These are phyloP conservation scores for Dioscorea dumetorum DNA, from an alignment of 106 monocot species.

Conservation along the genomic window DNA sequence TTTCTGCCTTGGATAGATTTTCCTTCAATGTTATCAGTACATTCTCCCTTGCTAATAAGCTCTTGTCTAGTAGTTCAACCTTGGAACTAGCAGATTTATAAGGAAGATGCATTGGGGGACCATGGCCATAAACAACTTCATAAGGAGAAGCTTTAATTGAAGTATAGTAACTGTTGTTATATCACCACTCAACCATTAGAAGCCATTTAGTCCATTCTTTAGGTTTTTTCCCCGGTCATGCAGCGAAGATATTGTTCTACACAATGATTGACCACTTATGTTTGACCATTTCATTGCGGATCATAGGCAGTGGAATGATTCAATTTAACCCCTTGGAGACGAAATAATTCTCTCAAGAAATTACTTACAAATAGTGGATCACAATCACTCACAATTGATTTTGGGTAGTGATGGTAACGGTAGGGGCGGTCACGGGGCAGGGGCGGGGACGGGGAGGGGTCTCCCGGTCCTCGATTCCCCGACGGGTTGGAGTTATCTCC, in stretches of 20 bases:
- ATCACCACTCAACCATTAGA: constrained; percentile 1
- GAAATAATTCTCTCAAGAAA: constrained; percentile 11
- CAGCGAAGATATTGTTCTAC: constrained; percentile 3
- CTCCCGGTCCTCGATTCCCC: too few species aligned
- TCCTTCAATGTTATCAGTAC: neutral
- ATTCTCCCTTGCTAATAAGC: neutral
- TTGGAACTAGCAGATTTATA: neutral
- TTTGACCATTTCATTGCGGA: constrained; percentile 10
- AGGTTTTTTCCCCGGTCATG: neutral
- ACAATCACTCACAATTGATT: neutral
- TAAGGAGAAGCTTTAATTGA: neutral
- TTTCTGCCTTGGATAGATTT: neutral
- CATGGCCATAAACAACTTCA: constrained; percentile 1
- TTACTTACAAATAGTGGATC: neutral
- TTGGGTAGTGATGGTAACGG: constrained; percentile 4
- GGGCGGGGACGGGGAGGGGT: too few species aligned
- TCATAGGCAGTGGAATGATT: neutral
- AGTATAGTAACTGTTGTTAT: constrained; percentile 1
- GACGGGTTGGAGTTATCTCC: too few species aligned
- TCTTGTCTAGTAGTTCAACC: neutral
- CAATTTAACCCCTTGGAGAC: neutral
- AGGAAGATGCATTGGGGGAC: neutral
- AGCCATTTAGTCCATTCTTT: neutral
- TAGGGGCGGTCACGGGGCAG: neutral
- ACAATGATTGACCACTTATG: constrained; percentile 1